A percentile compares a stretch with the other conserved stretches of the same genome.
These are phyloP conservation scores for Pseudogymnoascus sp. DNA, from an alignment of 2,329 filamentous ascomycete species.

Conservation along the genomic window DNA sequence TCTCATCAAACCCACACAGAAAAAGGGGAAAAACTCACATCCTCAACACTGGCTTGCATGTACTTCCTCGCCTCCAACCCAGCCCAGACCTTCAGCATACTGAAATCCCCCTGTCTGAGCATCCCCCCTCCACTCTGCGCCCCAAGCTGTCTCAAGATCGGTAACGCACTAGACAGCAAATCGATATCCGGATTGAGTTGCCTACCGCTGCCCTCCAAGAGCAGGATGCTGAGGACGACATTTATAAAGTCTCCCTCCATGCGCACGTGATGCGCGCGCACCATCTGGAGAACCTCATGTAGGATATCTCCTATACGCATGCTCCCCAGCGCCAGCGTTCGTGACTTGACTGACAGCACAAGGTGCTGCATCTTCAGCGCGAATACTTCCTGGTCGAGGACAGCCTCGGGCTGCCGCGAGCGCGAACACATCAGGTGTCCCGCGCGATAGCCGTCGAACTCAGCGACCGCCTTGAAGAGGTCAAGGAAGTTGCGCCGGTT, in stretches of 20 bases:
- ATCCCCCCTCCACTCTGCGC: slow-evolving; percentile 64
- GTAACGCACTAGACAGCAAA: slow-evolving; percentile 74
- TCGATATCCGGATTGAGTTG: slow-evolving; percentile 80
- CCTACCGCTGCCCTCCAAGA: slow-evolving; percentile 89
- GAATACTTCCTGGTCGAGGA: slow-evolving; percentile 83
- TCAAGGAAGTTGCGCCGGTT: slow-evolving; percentile 91
- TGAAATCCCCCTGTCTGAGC: slow-evolving; percentile 64
- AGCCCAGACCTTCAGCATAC: slow-evolving; percentile 85
- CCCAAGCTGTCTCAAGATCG: slow-evolving; percentile 81
- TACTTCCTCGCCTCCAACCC: slow-evolving; percentile 83
- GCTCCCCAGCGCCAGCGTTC: slow-evolving; percentile 84
- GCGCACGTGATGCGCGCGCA: slow-evolving; percentile 82
- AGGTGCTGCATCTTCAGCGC: slow-evolving; percentile 96
- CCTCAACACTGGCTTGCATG: slow-evolving; percentile 82
- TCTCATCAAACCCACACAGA: slow-evolving; percentile 10
- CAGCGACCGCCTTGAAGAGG: slow-evolving; percentile 88
- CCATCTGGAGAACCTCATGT: slow-evolving; percentile 84
- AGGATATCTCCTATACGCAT: slow-evolving; percentile 95
- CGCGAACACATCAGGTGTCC: slow-evolving; percentile 94
- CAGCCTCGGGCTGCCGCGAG: slow-evolving; percentile 83
- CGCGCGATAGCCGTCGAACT: slow-evolving; percentile 94
- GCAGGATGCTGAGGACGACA: slow-evolving; percentile 86
- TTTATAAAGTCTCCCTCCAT: slow-evolving; percentile 98
- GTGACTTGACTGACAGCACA: slow-evolving; percentile 80
- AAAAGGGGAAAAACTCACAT: slow-evolving; percentile 45